Base-by-base conservation (phyloP, 2,329 filamentous ascomycete species). In the Atkinsonella hypoxylon region DNA sequence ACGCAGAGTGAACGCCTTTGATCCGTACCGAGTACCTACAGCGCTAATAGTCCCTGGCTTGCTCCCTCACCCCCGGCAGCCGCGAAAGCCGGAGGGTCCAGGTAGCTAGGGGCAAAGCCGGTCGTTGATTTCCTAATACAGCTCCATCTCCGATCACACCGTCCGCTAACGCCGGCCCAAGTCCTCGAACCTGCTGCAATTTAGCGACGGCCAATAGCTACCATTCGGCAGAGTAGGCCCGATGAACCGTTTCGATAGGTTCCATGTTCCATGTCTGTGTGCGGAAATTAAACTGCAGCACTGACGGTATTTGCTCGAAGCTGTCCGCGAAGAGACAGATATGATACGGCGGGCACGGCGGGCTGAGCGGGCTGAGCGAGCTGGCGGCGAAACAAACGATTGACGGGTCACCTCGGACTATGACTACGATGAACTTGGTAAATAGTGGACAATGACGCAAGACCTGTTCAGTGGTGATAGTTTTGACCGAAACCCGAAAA, bases 51-150 rank as follows among this genome's bases (percentile, higher is more conserved):
- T 34, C 26, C 40, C 26, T 22, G 32, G 10, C 12, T 9, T 6
- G 17, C 18, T 8, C 17, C 15, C 13, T 34, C 8, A 11, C 26
- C n/a, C 38, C 44, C 36, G 36, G 43, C 49, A 40, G 36, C 42
- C 40, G 38, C 15, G 32, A 20, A 47, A 51, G 50, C 50, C 40
- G 34, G 22, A 52, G 41, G 42, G 42, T 31, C 50, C 45, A 46
- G 26, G 36, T n/a, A 26, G 39, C 30, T 22, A 43, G 41, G 18
- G 17, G n/a, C 17, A n/a, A 39, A 22, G 43, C 43, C 43, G 51
- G 53, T 45, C 52, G 18, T 48, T 47, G 32, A 52, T 56, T 58
- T 44, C 56, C 55, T 43, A 45, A 58, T 57, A 22, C 43, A 54
- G 56, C 48, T 47, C 48, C 47, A 54, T 56, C 56, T 57, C 56